Evolutionary conservation across 495 filamentous ascomycete species (phyloP), one percentile per base, ranked within the genome.

Genomic region (Penicillium turbatum): DNA sequence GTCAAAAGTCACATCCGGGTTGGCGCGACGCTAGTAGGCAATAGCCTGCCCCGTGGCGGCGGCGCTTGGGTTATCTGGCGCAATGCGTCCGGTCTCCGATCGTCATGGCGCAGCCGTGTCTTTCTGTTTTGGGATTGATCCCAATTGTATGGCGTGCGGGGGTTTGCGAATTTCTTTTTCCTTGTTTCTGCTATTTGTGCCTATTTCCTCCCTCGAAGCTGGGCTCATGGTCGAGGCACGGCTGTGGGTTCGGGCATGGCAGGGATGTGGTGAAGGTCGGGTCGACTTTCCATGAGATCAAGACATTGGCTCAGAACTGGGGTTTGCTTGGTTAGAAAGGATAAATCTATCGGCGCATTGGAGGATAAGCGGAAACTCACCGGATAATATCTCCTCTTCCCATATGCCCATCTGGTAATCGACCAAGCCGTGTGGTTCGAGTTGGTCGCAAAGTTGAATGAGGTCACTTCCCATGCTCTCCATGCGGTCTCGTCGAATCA

Each of bases 341-440:
- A n/a, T 13, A n/a, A 0, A 35, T 35, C 5, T 26, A 29, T 32
- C 9, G 17, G 27, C 44, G 57, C n/a, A 37, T 35, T 27, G 45
- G 38, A 59, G 36, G 45, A 45, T 50, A 46, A 31, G 17, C 17
- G 39, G 9, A 44, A 41, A 77, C 89, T 60, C 78, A 93, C 90
- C 79, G 47, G 79, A 80, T 41, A 96, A 79, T 58, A 98, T 97
- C 59, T 88, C 86, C 66, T 97, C 92, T 69, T 97, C 93, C 82
- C 89, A 92, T 40, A 97, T 88, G 3, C 93, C 93, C 74, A 96
- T 93, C 62, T 97, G 86, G 67, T 97, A 98, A 72, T 98, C 93
- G 6, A 98, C 92, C 24, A 98, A 73, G 13, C 93, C 93, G 60
- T 95, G 83, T 49, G 84, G 82, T 64, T 97, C 93, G 49, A 98